Conservation (phyloP, 306 rosid genomes). For the Vigna angularis region DNA sequence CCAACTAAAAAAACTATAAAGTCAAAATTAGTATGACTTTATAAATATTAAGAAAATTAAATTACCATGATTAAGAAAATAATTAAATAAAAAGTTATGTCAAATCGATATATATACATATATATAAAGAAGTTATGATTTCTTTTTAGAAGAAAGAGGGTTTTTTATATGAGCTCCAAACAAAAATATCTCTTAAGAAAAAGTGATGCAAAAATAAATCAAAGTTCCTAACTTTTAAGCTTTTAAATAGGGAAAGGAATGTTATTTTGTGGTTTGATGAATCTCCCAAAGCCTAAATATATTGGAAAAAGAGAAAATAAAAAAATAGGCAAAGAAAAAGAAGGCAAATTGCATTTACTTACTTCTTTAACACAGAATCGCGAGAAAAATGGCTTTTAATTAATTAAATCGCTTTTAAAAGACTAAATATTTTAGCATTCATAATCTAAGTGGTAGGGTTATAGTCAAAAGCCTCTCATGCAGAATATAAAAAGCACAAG, state of each 20-base stretch:
- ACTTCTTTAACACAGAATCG: conserved; percentile 18
- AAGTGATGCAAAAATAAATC: background rate
- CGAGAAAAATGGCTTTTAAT: conserved; percentile 42
- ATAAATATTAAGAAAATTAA: too few species aligned
- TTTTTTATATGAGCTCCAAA: background rate
- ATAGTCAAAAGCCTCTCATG: background rate
- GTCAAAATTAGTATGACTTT: too few species aligned
- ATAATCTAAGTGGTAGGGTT: background rate
- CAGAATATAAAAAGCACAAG: too few species aligned
- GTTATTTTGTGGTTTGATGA: conserved; percentile 8
- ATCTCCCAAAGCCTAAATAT: background rate
- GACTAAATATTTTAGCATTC: conserved; percentile 8
- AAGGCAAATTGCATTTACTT: conserved; percentile 8
- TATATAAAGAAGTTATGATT: too few species aligned
- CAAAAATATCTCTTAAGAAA: background rate
- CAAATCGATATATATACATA: background rate
- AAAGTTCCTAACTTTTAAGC: conserved; percentile 30
- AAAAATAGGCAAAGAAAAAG: conserved; percentile 17
- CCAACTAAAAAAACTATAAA: too few species aligned
- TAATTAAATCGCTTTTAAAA: conserved; percentile 20
- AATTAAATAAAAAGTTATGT: background rate
- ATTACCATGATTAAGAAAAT: background rate
- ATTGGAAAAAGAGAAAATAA: background rate
- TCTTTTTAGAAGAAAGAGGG: too few species aligned
- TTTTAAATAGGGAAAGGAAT: conserved; percentile 32